Evolutionary conservation across 1,139 yeast species (phyloP).

Genomic region (Wickerhamomyces sp.): DNA sequence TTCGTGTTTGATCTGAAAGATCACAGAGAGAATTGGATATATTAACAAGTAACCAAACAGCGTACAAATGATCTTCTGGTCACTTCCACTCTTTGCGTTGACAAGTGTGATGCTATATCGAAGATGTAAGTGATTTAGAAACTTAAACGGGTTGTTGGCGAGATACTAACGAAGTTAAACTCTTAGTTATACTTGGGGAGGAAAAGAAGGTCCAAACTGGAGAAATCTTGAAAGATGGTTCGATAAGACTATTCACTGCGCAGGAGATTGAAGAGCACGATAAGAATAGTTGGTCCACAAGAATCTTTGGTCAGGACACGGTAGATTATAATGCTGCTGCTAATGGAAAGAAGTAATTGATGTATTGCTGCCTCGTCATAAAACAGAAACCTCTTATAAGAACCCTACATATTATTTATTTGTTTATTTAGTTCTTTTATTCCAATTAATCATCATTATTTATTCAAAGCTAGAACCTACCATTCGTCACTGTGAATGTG

Average conservation of each 20-base stretch:
- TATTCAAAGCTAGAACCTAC: too few species aligned
- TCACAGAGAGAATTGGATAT: too few species aligned
- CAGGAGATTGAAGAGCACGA: constrained; percentile 31
- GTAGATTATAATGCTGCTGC: constrained; percentile 15
- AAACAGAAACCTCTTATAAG: too few species aligned
- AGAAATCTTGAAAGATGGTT: constrained; percentile 43
- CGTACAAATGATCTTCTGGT: constrained; percentile 35
- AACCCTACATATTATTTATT: too few species aligned
- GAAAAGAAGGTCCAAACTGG: constrained; percentile 44
- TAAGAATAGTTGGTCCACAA: constrained; percentile 14
- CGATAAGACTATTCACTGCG: constrained; percentile 37
- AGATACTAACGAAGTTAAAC: too few species aligned
- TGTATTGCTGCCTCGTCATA: too few species aligned
- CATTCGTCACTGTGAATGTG: too few species aligned
- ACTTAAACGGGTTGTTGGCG: too few species aligned
- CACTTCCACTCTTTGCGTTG: constrained; percentile 33
- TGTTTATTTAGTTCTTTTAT: too few species aligned
- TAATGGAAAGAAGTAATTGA: constrained; percentile 5
- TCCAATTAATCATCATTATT: too few species aligned
- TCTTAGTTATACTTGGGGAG: constrained; percentile 33
- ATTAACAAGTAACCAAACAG: constrained; percentile 11
- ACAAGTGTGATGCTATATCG: constrained; percentile 34
- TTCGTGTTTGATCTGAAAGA: constrained; percentile 4
- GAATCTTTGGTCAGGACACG: constrained; percentile 19
- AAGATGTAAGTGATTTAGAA: constrained; percentile 29